A percentile compares a stretch with the other conserved stretches of the same genome.
phyloP scores from a whole-genome alignment of 208 protist genomes.

The Trypanosoma avium region DNA sequence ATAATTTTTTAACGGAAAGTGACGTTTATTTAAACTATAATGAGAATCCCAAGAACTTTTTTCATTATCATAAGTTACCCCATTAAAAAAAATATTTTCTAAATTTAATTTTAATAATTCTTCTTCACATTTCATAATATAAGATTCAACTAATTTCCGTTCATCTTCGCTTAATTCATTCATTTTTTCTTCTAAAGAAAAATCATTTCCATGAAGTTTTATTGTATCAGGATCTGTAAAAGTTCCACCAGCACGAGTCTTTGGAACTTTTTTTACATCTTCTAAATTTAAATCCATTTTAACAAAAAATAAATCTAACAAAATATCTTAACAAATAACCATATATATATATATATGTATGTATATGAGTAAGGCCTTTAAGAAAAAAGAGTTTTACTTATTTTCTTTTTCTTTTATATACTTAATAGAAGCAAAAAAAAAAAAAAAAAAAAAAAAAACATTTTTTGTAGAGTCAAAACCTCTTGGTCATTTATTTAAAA shows the following conservation, averaged over 20 bases:
- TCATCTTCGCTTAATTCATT: constrained; percentile 34
- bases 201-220: constrained; percentile 71
- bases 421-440: background rate
- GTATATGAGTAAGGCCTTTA: too few relatives aligned
- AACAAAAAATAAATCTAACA: too few relatives aligned
- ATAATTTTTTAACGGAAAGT: constrained; percentile 85
- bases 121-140: constrained; percentile 24
- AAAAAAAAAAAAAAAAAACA: constrained; percentile 1
- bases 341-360: too few relatives aligned
- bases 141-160: constrained; percentile 29
- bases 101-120: background rate
- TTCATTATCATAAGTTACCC: background rate
- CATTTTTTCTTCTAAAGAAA: constrained; percentile 51
- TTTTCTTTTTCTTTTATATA: background rate
- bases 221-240: constrained; percentile 61
- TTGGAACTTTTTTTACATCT: constrained; percentile 6
- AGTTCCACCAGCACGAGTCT: constrained; percentile 35
- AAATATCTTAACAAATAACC: too few relatives aligned
- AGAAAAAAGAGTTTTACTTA: background rate
- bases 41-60: constrained; percentile 51
- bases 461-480: too few relatives aligned
- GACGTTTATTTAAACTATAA: constrained; percentile 49
- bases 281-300: background rate
- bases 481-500: too few relatives aligned
- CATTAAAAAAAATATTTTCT: background rate